Conservation (phyloP, 176 grass and related monocot genomes). For the Triticum dicoccoides region DNA sequence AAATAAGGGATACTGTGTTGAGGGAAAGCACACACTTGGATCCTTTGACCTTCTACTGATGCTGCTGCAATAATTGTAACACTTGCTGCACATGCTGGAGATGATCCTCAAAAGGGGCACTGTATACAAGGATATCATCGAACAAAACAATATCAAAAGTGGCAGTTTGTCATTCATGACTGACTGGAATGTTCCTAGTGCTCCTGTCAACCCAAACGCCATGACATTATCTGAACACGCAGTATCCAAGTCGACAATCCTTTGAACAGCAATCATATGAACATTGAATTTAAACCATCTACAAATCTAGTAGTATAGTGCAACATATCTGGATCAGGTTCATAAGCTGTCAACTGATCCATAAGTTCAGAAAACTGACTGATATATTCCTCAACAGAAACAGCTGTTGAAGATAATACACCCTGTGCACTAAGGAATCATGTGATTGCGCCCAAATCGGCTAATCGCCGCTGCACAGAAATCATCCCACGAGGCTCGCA, state of each 20-base stretch:
- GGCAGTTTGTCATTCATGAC: not conserved
- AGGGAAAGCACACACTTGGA: not conserved
- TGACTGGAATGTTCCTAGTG: not conserved
- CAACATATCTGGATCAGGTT: not conserved
- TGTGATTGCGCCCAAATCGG: not conserved
- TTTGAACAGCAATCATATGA: not conserved
- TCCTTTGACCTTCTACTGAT: not conserved
- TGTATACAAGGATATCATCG: not conserved
- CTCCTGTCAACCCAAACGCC: not conserved
- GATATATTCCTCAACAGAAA: not conserved
- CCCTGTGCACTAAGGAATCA: not conserved
- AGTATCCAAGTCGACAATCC: not conserved
- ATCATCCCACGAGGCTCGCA: not conserved
- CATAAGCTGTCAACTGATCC: not conserved
- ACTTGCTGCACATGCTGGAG: not conserved
- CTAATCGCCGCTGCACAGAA: not conserved
- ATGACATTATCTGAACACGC: not conserved
- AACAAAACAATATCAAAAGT: not conserved
- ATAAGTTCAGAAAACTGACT: not conserved
- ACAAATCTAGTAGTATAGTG: not conserved
- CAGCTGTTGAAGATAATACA: not conserved
- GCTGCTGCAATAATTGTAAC: not conserved
- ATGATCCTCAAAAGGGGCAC: not conserved
- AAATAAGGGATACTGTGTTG: not conserved
- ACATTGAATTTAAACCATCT: not conserved